Evolutionary conservation across 345 rosid species (phyloP).

Genomic region (Arabidopsis arenosa): DNA sequence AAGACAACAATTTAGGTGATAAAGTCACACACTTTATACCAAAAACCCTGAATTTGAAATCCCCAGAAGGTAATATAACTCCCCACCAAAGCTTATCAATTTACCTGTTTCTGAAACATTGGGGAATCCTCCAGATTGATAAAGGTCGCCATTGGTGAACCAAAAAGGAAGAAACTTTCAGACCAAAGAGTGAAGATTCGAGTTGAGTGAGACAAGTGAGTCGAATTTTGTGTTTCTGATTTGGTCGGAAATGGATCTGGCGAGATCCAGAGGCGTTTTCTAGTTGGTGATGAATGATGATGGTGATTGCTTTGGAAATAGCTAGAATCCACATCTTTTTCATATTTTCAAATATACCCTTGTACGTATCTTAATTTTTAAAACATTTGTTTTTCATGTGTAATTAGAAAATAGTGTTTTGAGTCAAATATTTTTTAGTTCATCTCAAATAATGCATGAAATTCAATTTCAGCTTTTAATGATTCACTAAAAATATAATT

Average conservation of each 20-base stretch:
- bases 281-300: conserved; percentile 33
- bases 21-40: neutral
- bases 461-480: too few species aligned
- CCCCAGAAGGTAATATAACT: neutral
- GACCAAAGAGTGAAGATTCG: conserved; percentile 1
- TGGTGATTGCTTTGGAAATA: conserved; percentile 19
- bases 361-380: neutral
- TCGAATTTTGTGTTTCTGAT: neutral
- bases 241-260: conserved; percentile 42
- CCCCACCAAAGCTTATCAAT: neutral
- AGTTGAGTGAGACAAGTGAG: neutral
- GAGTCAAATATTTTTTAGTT: neutral
- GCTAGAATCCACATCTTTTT: neutral
- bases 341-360: conserved; percentile 3
- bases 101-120: conserved; percentile 78
- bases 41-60: neutral
- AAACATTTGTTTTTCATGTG: neutral
- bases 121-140: conserved; percentile 78
- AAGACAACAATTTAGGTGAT: conserved; percentile 6
- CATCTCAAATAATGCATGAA: too few species aligned
- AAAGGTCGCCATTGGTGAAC: conserved; percentile 59
- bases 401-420: neutral
- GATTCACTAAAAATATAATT: too few species aligned
- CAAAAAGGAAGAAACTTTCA: conserved; percentile 20
- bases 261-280: conserved; percentile 43